Evolutionary conservation across 768 basidiomycete species (phyloP).

Genomic region (Xanthoconium stramineum): DNA sequence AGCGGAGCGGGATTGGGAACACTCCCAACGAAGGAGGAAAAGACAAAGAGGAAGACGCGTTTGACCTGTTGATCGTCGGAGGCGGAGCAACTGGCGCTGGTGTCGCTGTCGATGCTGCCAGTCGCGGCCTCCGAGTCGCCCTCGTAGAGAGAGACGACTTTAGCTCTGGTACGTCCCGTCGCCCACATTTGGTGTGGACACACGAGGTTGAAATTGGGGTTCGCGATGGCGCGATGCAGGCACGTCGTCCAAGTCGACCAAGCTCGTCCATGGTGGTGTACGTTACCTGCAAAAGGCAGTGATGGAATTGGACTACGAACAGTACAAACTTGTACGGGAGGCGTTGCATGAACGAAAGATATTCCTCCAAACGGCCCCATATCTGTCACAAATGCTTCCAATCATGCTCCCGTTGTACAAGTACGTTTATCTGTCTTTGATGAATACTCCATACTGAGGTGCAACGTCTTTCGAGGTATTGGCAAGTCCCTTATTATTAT

Average conservation of each 20-base stretch:
- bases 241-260: slow-evolving; percentile 95
- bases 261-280: slow-evolving; percentile 97
- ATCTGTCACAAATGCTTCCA: slow-evolving; percentile 87
- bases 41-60: slow-evolving; percentile 52
- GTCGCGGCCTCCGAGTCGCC: slow-evolving; percentile 86
- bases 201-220: not conserved
- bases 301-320: slow-evolving; percentile 93
- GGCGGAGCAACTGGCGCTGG: slow-evolving; percentile 97
- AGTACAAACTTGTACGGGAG: slow-evolving; percentile 94
- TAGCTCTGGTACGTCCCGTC: slow-evolving; percentile 58
- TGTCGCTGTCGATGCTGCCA: slow-evolving; percentile 93
- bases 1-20: slow-evolving; percentile 7
- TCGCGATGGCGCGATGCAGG: slow-evolving; percentile 41
- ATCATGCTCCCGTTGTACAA: slow-evolving; percentile 98
- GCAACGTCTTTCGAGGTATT: slow-evolving; percentile 52
- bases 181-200: not conserved
- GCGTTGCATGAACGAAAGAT: slow-evolving; percentile 90
- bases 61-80: slow-evolving; percentile 83
- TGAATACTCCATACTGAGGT: slow-evolving; percentile 4
- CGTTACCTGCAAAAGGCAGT: slow-evolving; percentile 97
- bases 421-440: slow-evolving; percentile 34
- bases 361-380: slow-evolving; percentile 94
- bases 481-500: slow-evolving; percentile 97
- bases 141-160: slow-evolving; percentile 94
- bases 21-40: slow-evolving; percentile 35